Conservation (phyloP, 2,329 filamentous ascomycete species). For the Phaeomoniella chlamydospora region DNA sequence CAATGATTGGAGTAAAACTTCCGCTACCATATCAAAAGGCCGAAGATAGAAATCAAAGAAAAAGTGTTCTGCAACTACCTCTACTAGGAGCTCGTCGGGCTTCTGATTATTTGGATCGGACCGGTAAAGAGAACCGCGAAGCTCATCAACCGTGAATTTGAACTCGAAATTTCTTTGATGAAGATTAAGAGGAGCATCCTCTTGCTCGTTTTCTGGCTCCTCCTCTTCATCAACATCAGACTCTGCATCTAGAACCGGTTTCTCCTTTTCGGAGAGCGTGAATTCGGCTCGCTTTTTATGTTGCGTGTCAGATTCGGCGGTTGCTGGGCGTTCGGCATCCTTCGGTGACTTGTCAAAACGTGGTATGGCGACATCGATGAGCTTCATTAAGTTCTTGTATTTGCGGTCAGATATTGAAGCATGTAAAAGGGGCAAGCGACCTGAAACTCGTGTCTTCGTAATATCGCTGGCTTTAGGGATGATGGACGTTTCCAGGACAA, state of each 20-base stretch:
- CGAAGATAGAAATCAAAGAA: conserved; percentile 76
- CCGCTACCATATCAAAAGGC: conserved; percentile 83
- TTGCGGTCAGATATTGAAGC: conserved; percentile 87
- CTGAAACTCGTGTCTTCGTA: conserved; percentile 80
- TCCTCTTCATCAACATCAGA: conserved; percentile 38
- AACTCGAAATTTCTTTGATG: conserved; percentile 91
- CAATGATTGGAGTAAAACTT: conserved; percentile 74
- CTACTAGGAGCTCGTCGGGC: conserved; percentile 70
- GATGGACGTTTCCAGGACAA: conserved; percentile 90
- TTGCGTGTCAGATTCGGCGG: conserved; percentile 20
- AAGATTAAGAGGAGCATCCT: conserved; percentile 45
- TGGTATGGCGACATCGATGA: conserved; percentile 90
- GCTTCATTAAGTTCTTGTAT: conserved; percentile 91
- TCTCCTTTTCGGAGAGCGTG: conserved; percentile 57
- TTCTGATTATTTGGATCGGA: conserved; percentile 59
- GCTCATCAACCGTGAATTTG: conserved; percentile 86
- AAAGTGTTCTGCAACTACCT: conserved; percentile 82
- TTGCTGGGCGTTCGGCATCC: conserved; percentile 18
- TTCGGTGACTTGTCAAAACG: conserved; percentile 45
- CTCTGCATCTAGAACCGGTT: conserved; percentile 68
- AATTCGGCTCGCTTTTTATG: conserved; percentile 53
- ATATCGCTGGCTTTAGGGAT: conserved; percentile 90
- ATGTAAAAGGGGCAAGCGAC: conserved; percentile 81
- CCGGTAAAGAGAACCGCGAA: conserved; percentile 83
- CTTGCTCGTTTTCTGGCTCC: conserved; percentile 15